Base-by-base conservation (phyloP, 1,139 yeast genomes). In the Williopsis jadinii region DNA sequence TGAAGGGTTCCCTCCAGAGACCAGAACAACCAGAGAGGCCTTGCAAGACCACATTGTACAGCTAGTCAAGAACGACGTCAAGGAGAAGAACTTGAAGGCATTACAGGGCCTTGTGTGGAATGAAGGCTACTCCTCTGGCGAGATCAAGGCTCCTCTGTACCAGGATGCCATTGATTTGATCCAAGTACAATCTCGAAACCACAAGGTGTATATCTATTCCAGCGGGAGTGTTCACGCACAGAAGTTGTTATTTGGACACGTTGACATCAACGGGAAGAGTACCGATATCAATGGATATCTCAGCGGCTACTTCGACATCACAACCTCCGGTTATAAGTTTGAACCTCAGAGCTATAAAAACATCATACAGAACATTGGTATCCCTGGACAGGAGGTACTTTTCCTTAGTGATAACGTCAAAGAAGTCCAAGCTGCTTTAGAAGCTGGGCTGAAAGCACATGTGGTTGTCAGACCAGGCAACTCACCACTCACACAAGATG, bases 151-250 rank as follows among this genome's bases (percentile, higher is more conserved):
- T 0, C 95, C 96, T 1, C 58, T 90, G 2, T 90, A 78, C 56
- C 55, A 56, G 0, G 97, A 90, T 60, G 92, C 95, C 2, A 70
- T 85, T 41, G 64, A 67, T 1, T 72, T 75, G 39, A 75, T 88
- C 42, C 54, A 66, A 41, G 42, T 54, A 2, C 70, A 73, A 66
- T 34, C 40, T 8, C 50, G 50, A 9, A 53, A 54, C 1, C 49
- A 53, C 26, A 63, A 65, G 8, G 67, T 86, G 0, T 85, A 71
- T 57, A 87, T 90, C 14, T 90, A 90, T 62, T 87, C 97, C 0
- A 84, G 95, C n/a, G 97, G 97, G 1, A 82, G 94, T 39, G 77
- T 90, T 30, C 74, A 78, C 43, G 97, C 97, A 0, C 97, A 90
- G 55, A 80, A 80, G 48, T 64, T 88, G 45, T 66, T 90, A 44